Evolutionary conservation across 768 basidiomycete species (phyloP).

Genomic region (Hygrocybe coccinea): DNA sequence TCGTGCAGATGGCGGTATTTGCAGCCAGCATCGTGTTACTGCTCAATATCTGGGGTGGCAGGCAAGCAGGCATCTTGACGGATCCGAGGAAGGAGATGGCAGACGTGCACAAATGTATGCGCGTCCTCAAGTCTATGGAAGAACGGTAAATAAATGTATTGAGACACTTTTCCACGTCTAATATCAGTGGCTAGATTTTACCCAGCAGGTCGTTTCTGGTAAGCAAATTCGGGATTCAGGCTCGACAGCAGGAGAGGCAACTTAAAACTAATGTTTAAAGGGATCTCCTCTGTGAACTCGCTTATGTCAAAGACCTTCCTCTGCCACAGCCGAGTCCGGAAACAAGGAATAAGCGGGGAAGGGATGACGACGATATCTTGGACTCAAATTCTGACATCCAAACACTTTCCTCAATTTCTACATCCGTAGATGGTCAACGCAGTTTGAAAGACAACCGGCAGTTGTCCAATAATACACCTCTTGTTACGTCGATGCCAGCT

Average conservation of each 20-base stretch:
- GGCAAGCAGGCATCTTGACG: constrained; percentile 40
- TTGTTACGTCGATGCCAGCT: background rate
- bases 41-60: constrained; percentile 62
- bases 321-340: constrained; percentile 9
- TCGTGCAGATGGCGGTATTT: constrained; percentile 30
- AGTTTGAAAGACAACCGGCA: constrained; percentile 32
- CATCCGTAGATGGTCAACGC: constrained; percentile 15
- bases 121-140: constrained; percentile 44
- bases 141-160: constrained; percentile 26
- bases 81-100: constrained; percentile 50
- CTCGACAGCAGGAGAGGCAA: constrained; percentile 31
- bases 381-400: constrained; percentile 10
- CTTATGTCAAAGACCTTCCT: constrained; percentile 17
- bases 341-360: constrained; percentile 44
- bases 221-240: constrained; percentile 5
- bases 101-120: constrained; percentile 57
- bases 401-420: constrained; percentile 19
- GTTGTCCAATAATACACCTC: constrained; percentile 15
- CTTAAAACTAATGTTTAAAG: constrained; percentile 21
- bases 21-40: constrained; percentile 53
- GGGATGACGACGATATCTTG: constrained; percentile 40
- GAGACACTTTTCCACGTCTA: background rate
- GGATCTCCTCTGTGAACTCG: constrained; percentile 19
- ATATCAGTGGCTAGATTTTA: constrained; percentile 32
- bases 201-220: constrained; percentile 40